These are phyloP conservation scores for Thalassiosira ordinaria DNA, from an alignment of 352 stramenopile genomes.

Conservation along the genomic window DNA sequence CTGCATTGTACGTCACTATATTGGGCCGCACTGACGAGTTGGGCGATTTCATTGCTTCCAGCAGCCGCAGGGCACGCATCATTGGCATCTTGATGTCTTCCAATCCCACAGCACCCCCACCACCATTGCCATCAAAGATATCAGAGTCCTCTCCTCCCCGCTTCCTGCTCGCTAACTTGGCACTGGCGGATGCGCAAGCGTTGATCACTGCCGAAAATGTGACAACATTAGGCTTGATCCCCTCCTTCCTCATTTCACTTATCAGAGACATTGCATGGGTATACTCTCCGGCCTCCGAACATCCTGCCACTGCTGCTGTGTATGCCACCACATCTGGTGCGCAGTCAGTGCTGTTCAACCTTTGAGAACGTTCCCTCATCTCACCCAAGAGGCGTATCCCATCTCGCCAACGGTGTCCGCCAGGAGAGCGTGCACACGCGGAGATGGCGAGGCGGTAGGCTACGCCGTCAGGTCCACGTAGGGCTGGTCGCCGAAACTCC, in stretches of 20 bases:
- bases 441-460: conserved; percentile 78
- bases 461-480: conserved; percentile 71
- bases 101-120: not conserved
- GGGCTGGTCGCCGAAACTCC: conserved; percentile 37
- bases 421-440: conserved; percentile 59
- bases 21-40: conserved; percentile 64
- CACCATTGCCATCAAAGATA: not conserved
- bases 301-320: conserved; percentile 76
- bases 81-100: conserved; percentile 47
- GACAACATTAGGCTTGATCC: conserved; percentile 75
- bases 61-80: conserved; percentile 62
- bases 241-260: conserved; percentile 67
- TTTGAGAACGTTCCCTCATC: conserved; percentile 28
- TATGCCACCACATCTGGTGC: conserved; percentile 72
- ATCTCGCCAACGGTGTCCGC: conserved; percentile 62
- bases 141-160: not conserved
- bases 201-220: conserved; percentile 75
- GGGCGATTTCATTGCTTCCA: conserved; percentile 67
- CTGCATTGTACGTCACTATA: conserved; percentile 82
- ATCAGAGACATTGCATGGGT: conserved; percentile 70
- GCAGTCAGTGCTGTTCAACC: conserved; percentile 27
- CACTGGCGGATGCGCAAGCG: conserved; percentile 71
- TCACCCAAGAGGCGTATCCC: conserved; percentile 68
- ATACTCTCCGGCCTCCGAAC: conserved; percentile 77
- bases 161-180: conserved; percentile 34